Base-by-base conservation (phyloP, 768 basidiomycete species). In the Xerocomellus amylosporus region DNA sequence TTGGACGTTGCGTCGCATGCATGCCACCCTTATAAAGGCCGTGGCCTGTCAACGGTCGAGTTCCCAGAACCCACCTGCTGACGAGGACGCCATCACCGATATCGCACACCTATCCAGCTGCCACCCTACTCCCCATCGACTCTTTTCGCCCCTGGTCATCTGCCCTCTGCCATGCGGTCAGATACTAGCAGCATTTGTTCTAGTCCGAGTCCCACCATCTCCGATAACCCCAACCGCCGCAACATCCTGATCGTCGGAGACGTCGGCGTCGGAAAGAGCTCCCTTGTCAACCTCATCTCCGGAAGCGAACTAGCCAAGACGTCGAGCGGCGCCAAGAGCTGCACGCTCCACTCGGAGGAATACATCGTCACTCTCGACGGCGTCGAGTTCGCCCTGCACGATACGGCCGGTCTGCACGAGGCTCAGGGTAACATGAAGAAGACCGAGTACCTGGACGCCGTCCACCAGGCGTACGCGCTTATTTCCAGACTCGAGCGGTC, bases 201-300 rank as follows among this genome's bases (percentile, higher is more conserved):
- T 15, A 57, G 56, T 30, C 56, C 65, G 15, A 57, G 56, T 30
- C 56, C 56, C 51, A 57, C 46, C 41, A 5, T 31, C 42, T 49
- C 51, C 31, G 53, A 63, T 5, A 22, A 19, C 6, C 43, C 47
- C 38, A 43, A n/a, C 22, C 65, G 50, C 34, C 65, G 65, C 13
- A 68, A 68, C 37, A 37, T 70, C 44, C 51, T 68, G 36, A 68
- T 68, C 33, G 53, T 68, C 12, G 67, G 67, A 33, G 67, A 68
- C 36, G 60, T 67, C 17, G 67, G 67, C 26, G 54, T 60, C 17
- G 71, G 72, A 10, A 78, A 78, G 56, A 77, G 75, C 53, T 74
- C 73, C 5, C 64, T 77, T 41, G 58, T 78, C 49, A 78, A 77
- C 53, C 70, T 78, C 60, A 58, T 77, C 31, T 57, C 61, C 2